Evolutionary conservation across 768 basidiomycete species (phyloP).

Genomic region (Mycena polygramma): DNA sequence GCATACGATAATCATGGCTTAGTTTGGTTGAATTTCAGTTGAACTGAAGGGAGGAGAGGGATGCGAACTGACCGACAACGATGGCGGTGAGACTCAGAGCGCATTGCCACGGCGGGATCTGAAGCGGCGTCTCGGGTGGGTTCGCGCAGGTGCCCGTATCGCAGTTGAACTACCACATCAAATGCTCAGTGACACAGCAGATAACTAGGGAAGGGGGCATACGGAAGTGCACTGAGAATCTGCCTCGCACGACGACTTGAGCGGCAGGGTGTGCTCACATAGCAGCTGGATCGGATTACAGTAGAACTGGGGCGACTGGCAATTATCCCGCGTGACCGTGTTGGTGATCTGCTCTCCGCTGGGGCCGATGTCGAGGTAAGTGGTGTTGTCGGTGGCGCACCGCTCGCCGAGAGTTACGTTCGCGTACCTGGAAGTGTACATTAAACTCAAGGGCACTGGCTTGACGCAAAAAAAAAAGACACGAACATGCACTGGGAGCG

Average conservation of each 20-base stretch:
- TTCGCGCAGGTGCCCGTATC: slow-evolving; percentile 45
- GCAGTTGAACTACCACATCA: slow-evolving; percentile 48
- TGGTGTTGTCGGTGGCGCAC: slow-evolving; percentile 67
- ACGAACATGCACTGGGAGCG: slow-evolving; percentile 70
- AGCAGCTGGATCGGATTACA: slow-evolving; percentile 61
- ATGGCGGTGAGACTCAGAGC: slow-evolving; percentile 53
- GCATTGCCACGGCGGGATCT: slow-evolving; percentile 60
- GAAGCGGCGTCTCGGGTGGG: slow-evolving; percentile 53
- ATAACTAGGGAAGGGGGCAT: slow-evolving; percentile 25
- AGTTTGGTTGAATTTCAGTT: background rate
- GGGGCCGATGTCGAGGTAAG: slow-evolving; percentile 62
- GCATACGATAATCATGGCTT: slow-evolving; percentile 55
- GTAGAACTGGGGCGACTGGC: slow-evolving; percentile 64
- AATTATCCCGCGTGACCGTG: slow-evolving; percentile 71
- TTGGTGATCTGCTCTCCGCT: slow-evolving; percentile 57
- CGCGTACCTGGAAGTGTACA: slow-evolving; percentile 57
- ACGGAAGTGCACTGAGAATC: slow-evolving; percentile 70
- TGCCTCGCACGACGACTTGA: slow-evolving; percentile 58
- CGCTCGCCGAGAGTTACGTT: slow-evolving; percentile 65
- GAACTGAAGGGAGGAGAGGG: background rate
- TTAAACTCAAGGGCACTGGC: background rate
- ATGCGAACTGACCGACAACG: slow-evolving; percentile 50
- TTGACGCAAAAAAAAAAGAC: background rate
- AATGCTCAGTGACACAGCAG: background rate
- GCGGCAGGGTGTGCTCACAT: slow-evolving; percentile 59